phyloP scores from a whole-genome alignment of 805 yeast species.

The Wickerhamiella galacta region DNA sequence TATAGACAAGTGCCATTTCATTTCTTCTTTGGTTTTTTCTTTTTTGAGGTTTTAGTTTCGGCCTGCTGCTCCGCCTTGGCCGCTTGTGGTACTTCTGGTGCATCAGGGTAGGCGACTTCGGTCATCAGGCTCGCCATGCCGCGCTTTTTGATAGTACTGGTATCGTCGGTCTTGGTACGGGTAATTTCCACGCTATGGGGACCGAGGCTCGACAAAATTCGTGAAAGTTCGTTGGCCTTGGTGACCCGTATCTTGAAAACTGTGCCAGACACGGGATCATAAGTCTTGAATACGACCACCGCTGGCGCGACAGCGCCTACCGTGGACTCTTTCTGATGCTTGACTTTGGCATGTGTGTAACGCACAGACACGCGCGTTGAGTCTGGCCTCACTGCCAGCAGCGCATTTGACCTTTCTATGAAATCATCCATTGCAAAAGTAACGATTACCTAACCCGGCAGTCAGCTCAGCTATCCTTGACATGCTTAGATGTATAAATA shows the following conservation, averaged over 20 bases:
- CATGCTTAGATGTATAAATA: no score
- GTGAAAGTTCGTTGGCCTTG: constrained; percentile 56
- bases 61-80: neutral
- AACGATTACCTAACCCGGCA: no score
- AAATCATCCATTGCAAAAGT: constrained; percentile 28
- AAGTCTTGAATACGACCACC: constrained; percentile 37
- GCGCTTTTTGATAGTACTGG: constrained; percentile 8
- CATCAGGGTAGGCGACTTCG: constrained; percentile 13
- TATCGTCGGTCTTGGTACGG: constrained; percentile 2
- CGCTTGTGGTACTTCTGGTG: neutral
- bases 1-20: no score
- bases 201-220: constrained; percentile 57
- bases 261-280: constrained; percentile 47
- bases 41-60: neutral
- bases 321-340: constrained; percentile 16
- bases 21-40: neutral
- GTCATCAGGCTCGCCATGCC: constrained; percentile 21
- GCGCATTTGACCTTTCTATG: constrained; percentile 27
- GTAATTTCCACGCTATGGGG: constrained; percentile 19
- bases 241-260: constrained; percentile 40
- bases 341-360: constrained; percentile 23
- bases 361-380: constrained; percentile 21
- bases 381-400: constrained; percentile 29
- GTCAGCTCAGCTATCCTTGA: no score
- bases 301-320: constrained; percentile 18